phyloP scores from a whole-genome alignment of 352 stramenopile species.

The Globisporangium takayamanum region DNA sequence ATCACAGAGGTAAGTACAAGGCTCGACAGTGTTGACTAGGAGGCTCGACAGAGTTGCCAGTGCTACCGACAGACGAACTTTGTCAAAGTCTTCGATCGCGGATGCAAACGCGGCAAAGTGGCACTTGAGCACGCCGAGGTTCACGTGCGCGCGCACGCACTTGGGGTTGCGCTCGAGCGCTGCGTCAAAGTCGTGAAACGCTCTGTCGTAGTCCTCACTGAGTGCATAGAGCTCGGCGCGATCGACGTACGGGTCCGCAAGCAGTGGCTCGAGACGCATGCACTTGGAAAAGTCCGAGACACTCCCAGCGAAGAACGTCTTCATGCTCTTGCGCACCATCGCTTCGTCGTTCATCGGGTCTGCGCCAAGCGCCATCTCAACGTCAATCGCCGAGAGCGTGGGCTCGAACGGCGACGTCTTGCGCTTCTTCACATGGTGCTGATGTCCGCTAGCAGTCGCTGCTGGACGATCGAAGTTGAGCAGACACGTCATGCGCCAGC shows the following conservation, averaged over 20 bases:
- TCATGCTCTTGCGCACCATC: slow-evolving; percentile 44
- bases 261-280: slow-evolving; percentile 47
- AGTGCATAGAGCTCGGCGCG: slow-evolving; percentile 60
- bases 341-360: slow-evolving; percentile 46
- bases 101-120: slow-evolving; percentile 57
- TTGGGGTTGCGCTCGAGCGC: slow-evolving; percentile 47
- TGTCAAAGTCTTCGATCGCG: slow-evolving; percentile 65
- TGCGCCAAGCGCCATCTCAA: slow-evolving; percentile 35
- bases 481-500: slow-evolving; percentile 48
- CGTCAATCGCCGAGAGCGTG: slow-evolving; percentile 27
- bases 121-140: slow-evolving; percentile 69
- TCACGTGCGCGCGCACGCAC: slow-evolving; percentile 46
- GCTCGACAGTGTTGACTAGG: background rate
- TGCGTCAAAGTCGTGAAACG: slow-evolving; percentile 52
- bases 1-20: background rate
- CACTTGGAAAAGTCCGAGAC: slow-evolving; percentile 57
- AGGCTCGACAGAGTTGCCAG: background rate
- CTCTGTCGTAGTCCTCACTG: slow-evolving; percentile 50
- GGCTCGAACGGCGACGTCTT: slow-evolving; percentile 38
- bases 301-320: slow-evolving; percentile 36
- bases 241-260: slow-evolving; percentile 59
- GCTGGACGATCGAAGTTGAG: slow-evolving; percentile 26
- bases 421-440: slow-evolving; percentile 4
- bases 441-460: background rate
- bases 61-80: slow-evolving; percentile 3